Base-by-base conservation (phyloP, 78 protist genomes). In the Dictyostelium capitatum region DNA sequence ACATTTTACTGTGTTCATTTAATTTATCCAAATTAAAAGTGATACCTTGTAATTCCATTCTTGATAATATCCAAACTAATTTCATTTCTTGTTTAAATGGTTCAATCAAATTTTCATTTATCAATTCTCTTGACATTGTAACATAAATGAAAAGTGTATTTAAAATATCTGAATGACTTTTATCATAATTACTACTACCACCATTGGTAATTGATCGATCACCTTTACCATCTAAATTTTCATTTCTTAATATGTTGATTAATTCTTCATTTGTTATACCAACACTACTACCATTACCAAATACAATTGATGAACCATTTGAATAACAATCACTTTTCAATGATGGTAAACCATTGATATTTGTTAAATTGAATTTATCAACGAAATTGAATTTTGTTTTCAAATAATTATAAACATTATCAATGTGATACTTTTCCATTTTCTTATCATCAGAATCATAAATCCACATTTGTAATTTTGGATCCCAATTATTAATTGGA, bases 31-130 rank as follows among this genome's bases (percentile, higher is more conserved):
- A 6, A 51, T 53, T 48, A 23, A 79, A 77, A 43, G 50, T 14
- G 19, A 87, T 20, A 12, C 93, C 93, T 50, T 77, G 30, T 14
- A 77, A 54, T 14, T 87, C 93, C 82, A 53, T 59, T 64, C 82
- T 85, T n/a, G 92, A 72, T 2, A 85, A 23, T 46, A 85, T 54
- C n/a, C 84, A 56, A 14, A 28, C 30, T 11, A 87, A 11, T 30
- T 12, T 14, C 93, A 87, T 87, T 32, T 70, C 50, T 17, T 70
- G 30, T 70, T 37, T 28, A 70, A 41, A 70, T 41, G 46, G 8
- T 6, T 14, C 25, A 15, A 30, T 15, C 32, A 70, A 37, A 70
- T 41, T 41, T 12, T 17, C 10, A 30, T 70, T 19, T 11, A 28
- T 11, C 32, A 41, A 8, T 12, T 3, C 10, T 1, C 11, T 4